Evolutionary conservation across 129 eudicot species (phyloP).

Genomic region (Sambucus nigra): DNA sequence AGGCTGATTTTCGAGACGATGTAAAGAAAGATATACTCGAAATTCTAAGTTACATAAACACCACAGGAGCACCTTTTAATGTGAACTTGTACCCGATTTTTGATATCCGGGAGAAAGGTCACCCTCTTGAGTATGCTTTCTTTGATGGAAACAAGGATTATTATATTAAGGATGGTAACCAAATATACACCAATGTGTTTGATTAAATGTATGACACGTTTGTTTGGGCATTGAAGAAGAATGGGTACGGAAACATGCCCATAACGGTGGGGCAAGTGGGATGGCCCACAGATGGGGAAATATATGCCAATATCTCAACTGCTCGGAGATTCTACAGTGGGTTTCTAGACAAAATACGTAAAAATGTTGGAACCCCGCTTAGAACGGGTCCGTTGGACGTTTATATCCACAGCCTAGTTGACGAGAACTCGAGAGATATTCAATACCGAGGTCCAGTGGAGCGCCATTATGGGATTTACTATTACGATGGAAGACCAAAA

Average conservation of each 20-base stretch:
- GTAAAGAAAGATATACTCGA: background rate
- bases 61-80: background rate
- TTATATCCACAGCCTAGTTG: background rate
- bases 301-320: background rate
- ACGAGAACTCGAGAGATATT: background rate
- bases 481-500: constrained; percentile 5
- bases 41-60: background rate
- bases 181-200: constrained; percentile 10
- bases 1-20: constrained; percentile 6
- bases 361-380: constrained; percentile 8
- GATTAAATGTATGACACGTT: constrained; percentile 7
- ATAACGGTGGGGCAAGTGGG: constrained; percentile 4
- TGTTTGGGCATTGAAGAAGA: constrained; percentile 8
- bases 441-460: background rate
- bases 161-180: background rate
- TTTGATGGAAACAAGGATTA: background rate
- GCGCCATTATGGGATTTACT: constrained; percentile 16
- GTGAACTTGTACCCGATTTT: background rate
- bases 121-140: constrained; percentile 7
- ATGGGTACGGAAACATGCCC: background rate
- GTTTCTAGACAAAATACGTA: background rate
- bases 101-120: background rate
- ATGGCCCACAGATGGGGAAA: constrained; percentile 14
- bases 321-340: constrained; percentile 4
- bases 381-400: background rate